Evolutionary conservation across 495 filamentous ascomycete species (phyloP).

Genomic region (Pyrenula massariospora): DNA sequence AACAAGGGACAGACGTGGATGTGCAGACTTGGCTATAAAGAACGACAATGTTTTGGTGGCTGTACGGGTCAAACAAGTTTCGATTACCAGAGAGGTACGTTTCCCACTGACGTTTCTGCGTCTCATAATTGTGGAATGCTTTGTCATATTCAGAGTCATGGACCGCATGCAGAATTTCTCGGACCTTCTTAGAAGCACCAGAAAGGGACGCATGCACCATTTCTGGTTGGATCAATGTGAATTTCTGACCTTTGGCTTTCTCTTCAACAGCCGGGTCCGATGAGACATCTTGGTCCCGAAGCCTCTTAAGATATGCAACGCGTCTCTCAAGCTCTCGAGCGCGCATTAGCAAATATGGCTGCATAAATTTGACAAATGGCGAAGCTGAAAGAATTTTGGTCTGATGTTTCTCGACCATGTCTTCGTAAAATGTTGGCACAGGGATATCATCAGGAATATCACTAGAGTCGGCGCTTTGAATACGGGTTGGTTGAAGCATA

Average conservation of each 20-base stretch:
- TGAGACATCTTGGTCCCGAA: conserved; percentile 64
- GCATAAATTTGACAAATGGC: conserved; percentile 89
- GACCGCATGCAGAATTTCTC: conserved; percentile 86
- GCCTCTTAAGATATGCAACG: conserved; percentile 63
- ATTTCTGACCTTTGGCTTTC: conserved; percentile 53
- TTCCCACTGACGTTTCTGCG: conserved; percentile 92
- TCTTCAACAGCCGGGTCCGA: conserved; percentile 45
- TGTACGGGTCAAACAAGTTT: conserved; percentile 83
- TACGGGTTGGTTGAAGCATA: conserved; percentile 2
- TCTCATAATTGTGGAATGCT: conserved; percentile 84
- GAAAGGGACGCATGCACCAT: conserved; percentile 79
- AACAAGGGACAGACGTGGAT: conserved; percentile 79
- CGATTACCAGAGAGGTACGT: conserved; percentile 72
- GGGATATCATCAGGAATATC: conserved; percentile 72
- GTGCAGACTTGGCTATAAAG: conserved; percentile 90
- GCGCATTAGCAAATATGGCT: conserved; percentile 84
- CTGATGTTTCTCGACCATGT: conserved; percentile 85
- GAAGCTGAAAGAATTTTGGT: conserved; percentile 92
- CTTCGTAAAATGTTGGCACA: conserved; percentile 83
- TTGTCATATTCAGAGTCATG: conserved; percentile 96
- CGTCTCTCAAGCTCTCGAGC: conserved; percentile 82
- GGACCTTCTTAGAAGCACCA: conserved; percentile 68
- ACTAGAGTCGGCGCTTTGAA: conserved; percentile 25
- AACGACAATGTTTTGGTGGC: conserved; percentile 92
- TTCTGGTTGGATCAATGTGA: conserved; percentile 82